Percentiles rank a stretch among this genome's conserved stretches.
phyloP scores from a whole-genome alignment of 495 filamentous ascomycete species.

The Pyrenula massariospora region DNA sequence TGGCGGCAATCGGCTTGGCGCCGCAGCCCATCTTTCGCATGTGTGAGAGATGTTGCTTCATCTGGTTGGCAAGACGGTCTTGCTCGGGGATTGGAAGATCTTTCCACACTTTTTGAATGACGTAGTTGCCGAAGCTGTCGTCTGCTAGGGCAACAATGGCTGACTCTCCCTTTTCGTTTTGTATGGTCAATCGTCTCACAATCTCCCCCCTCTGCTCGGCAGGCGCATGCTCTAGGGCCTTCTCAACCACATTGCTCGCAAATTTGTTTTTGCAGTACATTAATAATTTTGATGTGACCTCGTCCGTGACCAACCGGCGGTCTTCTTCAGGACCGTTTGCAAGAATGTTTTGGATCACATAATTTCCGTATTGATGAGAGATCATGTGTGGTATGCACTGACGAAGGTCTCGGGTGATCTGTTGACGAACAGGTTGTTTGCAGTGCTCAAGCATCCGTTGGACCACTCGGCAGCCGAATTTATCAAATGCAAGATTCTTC shows the following conservation, averaged over 20 bases:
- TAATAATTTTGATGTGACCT: slow-evolving; percentile 64
- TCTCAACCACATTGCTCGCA: slow-evolving; percentile 95
- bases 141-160: slow-evolving; percentile 67
- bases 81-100: slow-evolving; percentile 55
- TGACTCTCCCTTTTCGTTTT: slow-evolving; percentile 51
- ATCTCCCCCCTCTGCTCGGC: slow-evolving; percentile 60
- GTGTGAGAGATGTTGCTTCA: slow-evolving; percentile 60
- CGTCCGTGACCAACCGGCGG: slow-evolving; percentile 53
- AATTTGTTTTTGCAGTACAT: slow-evolving; percentile 87
- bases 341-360: slow-evolving; percentile 92
- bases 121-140: slow-evolving; percentile 93
- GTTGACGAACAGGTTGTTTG: slow-evolving; percentile 53
- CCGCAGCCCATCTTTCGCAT: slow-evolving; percentile 65
- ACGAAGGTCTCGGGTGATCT: slow-evolving; percentile 71
- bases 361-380: slow-evolving; percentile 89
- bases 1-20: slow-evolving; percentile 60
- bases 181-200: slow-evolving; percentile 48
- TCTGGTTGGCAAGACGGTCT: slow-evolving; percentile 53
- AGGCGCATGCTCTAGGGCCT: slow-evolving; percentile 69
- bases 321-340: slow-evolving; percentile 69
- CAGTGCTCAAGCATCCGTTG: slow-evolving; percentile 88
- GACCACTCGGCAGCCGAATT: slow-evolving; percentile 87
- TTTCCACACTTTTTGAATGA: slow-evolving; percentile 77
- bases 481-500: slow-evolving; percentile 63
- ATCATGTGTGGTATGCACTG: slow-evolving; percentile 59